Conservation (phyloP, 495 filamentous ascomycete species). For the Filosporella fistucella region DNA sequence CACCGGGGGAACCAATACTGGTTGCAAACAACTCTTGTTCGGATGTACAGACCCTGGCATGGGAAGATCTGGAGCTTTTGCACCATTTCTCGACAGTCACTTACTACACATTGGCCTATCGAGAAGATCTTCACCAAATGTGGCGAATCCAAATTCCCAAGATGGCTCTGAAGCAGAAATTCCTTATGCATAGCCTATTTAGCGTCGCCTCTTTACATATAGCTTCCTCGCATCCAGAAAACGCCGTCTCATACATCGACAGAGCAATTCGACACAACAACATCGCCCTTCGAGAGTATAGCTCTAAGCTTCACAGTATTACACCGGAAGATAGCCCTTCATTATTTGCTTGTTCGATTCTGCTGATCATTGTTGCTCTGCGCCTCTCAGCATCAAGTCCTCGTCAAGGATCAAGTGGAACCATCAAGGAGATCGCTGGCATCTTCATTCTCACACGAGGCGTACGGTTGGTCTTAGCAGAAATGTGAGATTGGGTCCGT, state of each 20-base stretch:
- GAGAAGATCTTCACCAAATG: constrained; percentile 5
- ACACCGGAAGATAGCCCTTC: not conserved
- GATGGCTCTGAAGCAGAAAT: not conserved
- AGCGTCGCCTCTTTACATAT: constrained; percentile 3
- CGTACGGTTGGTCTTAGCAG: not conserved
- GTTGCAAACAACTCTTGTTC: not conserved
- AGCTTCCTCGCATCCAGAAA: not conserved
- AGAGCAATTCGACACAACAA: constrained; percentile 4
- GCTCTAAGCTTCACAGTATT: constrained; percentile 1
- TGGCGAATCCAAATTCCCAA: constrained; percentile 5
- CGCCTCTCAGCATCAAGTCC: not conserved
- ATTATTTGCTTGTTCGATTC: constrained; percentile 3
- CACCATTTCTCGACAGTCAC: constrained; percentile 12
- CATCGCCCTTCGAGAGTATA: constrained; percentile 1
- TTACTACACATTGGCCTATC: constrained; percentile 5
- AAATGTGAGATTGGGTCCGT: constrained; percentile 1
- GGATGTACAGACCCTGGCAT: not conserved
- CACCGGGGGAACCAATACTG: not conserved
- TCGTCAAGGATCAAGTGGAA: not conserved
- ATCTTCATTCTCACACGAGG: constrained; percentile 7
- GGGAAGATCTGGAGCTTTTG: constrained; percentile 13
- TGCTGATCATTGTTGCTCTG: constrained; percentile 1
- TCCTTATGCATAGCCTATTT: constrained; percentile 8
- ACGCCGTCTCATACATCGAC: not conserved
- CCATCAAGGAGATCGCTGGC: constrained; percentile 2